These are phyloP conservation scores for Pseudisothecium myosuroides DNA, from an alignment of 225 moss, liverwort and hornwort species.

Conservation along the genomic window DNA sequence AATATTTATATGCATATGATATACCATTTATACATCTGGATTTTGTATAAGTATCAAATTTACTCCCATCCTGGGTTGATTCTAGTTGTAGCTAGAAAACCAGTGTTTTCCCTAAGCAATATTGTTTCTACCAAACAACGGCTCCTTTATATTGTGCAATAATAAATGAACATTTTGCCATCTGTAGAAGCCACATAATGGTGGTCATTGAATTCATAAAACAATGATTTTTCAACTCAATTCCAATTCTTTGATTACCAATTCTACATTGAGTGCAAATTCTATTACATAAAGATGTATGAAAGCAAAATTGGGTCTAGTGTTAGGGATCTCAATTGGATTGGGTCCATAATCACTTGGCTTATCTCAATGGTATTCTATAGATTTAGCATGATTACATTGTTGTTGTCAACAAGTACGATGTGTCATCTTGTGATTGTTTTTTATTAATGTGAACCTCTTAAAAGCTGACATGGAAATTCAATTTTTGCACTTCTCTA, in stretches of 20 bases:
- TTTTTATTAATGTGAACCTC: not conserved
- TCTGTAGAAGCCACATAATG: accelerated
- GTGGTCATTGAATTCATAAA: not conserved
- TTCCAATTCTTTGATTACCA: not conserved
- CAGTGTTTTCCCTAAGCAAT: not conserved
- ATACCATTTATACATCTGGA: accelerated
- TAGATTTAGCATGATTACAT: too few relatives aligned
- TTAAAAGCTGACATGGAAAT: not conserved
- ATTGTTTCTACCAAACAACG: accelerated
- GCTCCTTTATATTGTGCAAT: not conserved
- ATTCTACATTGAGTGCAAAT: not conserved
- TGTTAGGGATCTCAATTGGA: accelerated
- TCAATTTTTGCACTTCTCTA: not conserved
- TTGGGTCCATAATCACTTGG: accelerated
- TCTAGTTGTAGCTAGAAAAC: not conserved
- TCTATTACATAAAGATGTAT: not conserved
- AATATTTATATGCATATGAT: accelerated
- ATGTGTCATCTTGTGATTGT: not conserved
- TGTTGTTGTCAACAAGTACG: not conserved
- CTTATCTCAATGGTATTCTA: accelerated
- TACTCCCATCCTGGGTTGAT: accelerated
- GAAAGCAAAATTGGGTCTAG: accelerated
- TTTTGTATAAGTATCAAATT: not conserved
- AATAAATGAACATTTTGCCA: not conserved
- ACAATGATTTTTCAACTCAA: not conserved